Evolutionary conservation across 148 eudicot genomes (phyloP).

Genomic region (Linanthus parryae): DNA sequence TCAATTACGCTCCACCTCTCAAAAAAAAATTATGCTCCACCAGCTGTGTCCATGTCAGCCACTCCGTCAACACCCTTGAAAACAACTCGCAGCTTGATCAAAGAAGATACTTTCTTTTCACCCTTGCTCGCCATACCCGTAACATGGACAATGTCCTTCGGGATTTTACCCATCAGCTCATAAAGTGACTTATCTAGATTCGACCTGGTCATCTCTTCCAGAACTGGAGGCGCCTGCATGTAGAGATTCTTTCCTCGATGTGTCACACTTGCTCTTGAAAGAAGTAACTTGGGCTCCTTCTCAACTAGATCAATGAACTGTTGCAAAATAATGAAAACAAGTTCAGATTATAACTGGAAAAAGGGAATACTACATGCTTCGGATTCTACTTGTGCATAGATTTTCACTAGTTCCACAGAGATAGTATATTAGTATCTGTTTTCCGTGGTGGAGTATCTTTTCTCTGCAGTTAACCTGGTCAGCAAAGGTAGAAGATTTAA

Average conservation of each 20-base stretch:
- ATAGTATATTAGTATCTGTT: too few species aligned
- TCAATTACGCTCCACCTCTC: too few species aligned
- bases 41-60: conserved; percentile 76
- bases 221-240: conserved; percentile 95
- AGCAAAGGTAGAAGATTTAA: too few species aligned
- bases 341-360: not conserved
- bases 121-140: conserved; percentile 51
- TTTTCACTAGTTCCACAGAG: too few species aligned
- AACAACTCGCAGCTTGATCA: conserved; percentile 62
- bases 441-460: too few species aligned
- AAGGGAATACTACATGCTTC: not conserved
- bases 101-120: conserved; percentile 50
- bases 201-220: conserved; percentile 90
- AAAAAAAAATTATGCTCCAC: conserved; percentile 43
- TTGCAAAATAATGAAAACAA: conserved; percentile 10
- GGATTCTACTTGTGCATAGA: too few species aligned
- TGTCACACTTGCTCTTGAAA: conserved; percentile 71
- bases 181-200: conserved; percentile 61
- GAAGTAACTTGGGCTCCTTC: conserved; percentile 65
- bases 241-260: conserved; percentile 70
- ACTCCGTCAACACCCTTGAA: conserved; percentile 70
- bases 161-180: conserved; percentile 60
- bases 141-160: conserved; percentile 58
- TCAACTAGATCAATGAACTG: conserved; percentile 79
- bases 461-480: too few species aligned